Percentiles rank a stretch among this genome's conserved stretches.
These are phyloP conservation scores for Penicillium sp. DNA, from an alignment of 2,329 filamentous ascomycete genomes.

Conservation along the genomic window DNA sequence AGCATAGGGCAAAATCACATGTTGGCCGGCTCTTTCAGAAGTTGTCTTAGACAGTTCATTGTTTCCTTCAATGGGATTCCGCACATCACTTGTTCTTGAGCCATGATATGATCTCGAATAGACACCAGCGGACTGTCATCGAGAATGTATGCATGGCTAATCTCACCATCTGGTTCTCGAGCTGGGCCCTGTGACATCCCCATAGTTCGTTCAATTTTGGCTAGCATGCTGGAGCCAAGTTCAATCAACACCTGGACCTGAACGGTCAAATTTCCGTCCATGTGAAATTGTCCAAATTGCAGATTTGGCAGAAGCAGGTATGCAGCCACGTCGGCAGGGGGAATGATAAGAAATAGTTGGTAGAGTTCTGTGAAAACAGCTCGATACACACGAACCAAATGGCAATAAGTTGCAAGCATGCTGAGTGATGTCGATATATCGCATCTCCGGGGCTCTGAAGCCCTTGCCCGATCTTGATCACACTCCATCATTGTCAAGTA, in stretches of 20 bases:
- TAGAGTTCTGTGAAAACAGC: constrained; percentile 17
- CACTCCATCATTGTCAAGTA: constrained; percentile 7
- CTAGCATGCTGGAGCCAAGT: constrained; percentile 10
- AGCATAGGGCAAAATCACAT: background rate
- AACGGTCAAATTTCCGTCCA: constrained; percentile 7
- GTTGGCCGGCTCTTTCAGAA: constrained; percentile 5
- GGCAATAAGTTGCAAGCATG: constrained; percentile 15
- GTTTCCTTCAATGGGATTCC: constrained; percentile 13
- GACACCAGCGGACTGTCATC: constrained; percentile 2
- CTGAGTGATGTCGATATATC: constrained; percentile 11
- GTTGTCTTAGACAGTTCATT: constrained; percentile 13
- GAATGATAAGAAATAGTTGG: constrained; percentile 14
- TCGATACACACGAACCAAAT: constrained; percentile 15
- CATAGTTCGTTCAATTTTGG: constrained; percentile 11
- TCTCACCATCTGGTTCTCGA: background rate
- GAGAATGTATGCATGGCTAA: background rate
- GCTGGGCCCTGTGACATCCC: background rate
- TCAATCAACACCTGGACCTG: constrained; percentile 15
- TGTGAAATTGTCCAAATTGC: constrained; percentile 5
- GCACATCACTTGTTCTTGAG: constrained; percentile 8
- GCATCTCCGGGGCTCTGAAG: background rate
- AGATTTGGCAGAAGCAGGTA: constrained; percentile 13
- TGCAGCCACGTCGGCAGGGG: constrained; percentile 9
- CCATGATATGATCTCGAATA: constrained; percentile 12
- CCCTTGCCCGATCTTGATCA: background rate